phyloP scores from a whole-genome alignment of 176 grass and related monocot genomes.

The Aechmea fasciata region DNA sequence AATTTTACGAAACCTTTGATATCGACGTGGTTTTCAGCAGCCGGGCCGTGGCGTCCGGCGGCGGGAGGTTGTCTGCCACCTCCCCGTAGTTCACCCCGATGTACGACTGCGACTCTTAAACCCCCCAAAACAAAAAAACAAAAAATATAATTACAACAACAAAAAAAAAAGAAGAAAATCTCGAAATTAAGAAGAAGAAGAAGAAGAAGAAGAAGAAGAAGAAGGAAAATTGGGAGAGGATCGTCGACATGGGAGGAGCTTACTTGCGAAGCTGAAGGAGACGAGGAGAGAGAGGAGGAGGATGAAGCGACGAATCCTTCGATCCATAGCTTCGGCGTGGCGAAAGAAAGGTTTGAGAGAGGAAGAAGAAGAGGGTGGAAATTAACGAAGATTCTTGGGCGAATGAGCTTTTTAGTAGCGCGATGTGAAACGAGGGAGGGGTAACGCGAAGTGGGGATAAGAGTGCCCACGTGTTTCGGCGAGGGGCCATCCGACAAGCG shows the following conservation, averaged over 20 bases:
- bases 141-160: background rate
- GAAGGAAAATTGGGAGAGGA: background rate
- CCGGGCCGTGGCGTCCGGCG: conserved; percentile 43
- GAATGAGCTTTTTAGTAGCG: background rate
- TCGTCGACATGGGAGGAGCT: conserved; percentile 1
- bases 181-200: background rate
- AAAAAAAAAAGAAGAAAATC: background rate
- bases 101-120: conserved; percentile 44
- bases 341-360: background rate
- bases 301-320: conserved; percentile 5
- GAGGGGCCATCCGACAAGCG: background rate
- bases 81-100: conserved; percentile 95
- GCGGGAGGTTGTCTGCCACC: conserved; percentile 90
- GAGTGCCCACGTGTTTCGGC: background rate
- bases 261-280: conserved; percentile 40
- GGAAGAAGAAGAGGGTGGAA: background rate
- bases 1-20: conserved; percentile 14
- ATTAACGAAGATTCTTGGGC: background rate
- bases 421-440: background rate
- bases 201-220: background rate
- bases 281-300: conserved; percentile 22
- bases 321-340: background rate
- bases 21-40: conserved; percentile 76
- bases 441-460: background rate
- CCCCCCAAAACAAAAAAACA: background rate